phyloP scores from a whole-genome alignment of 768 basidiomycete genomes.

The Podaxis carcinomalis region DNA sequence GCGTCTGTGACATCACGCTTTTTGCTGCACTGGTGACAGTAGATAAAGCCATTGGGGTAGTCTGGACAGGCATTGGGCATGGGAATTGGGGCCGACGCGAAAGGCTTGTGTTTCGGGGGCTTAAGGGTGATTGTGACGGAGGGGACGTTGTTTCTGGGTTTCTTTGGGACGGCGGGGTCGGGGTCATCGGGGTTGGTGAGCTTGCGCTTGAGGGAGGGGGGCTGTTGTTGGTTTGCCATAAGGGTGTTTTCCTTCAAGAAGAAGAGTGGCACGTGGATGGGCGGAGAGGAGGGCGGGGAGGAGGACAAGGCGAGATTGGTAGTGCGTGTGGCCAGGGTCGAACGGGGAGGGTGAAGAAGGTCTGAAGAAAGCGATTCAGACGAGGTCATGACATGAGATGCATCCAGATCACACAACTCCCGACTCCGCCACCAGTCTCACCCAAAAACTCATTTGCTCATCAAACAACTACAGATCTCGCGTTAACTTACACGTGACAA shows the following conservation, averaged over 20 bases:
- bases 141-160: conserved; percentile 23
- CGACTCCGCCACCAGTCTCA: neutral
- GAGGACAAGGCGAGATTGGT: neutral
- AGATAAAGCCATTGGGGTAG: conserved; percentile 40
- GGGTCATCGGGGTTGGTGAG: conserved; percentile 29
- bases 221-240: neutral
- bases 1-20: conserved; percentile 46
- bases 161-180: conserved; percentile 24
- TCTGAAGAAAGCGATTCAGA: conserved; percentile 46
- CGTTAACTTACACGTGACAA: conserved; percentile 13
- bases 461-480: conserved; percentile 1
- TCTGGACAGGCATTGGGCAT: conserved; percentile 23
- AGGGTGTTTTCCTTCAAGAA: conserved; percentile 46
- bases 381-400: conserved; percentile 23
- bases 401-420: conserved; percentile 13
- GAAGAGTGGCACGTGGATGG: conserved; percentile 21
- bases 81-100: conserved; percentile 22
- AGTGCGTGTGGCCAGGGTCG: neutral
- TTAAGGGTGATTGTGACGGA: conserved; percentile 17
- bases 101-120: conserved; percentile 16
- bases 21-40: conserved; percentile 72
- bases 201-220: conserved; percentile 47
- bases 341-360: conserved; percentile 44
- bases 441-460: conserved; percentile 11
- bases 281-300: neutral